These are phyloP conservation scores for Caryopteris hybrid DNA, from an alignment of 305 asterid genomes.

Conservation along the genomic window DNA sequence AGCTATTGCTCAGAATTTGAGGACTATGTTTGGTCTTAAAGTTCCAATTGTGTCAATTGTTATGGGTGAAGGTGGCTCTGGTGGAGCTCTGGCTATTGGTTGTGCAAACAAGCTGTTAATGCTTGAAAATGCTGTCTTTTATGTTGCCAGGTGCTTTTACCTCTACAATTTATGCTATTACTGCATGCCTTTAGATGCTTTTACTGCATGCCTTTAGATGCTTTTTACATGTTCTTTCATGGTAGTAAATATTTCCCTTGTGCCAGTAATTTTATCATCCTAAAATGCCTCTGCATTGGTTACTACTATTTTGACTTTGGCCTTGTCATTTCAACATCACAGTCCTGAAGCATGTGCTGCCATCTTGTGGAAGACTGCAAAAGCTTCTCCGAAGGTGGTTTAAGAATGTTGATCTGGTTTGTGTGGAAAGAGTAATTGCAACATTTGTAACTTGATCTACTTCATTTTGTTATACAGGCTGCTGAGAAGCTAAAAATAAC, in stretches of 20 bases:
- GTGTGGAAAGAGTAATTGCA: neutral
- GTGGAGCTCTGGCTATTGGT: slow-evolving; percentile 96
- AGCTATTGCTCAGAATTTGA: slow-evolving; percentile 85
- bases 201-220: neutral
- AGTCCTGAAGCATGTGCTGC: slow-evolving; percentile 99
- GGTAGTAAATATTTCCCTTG: slow-evolving; percentile 3
- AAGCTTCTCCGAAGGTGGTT: slow-evolving; percentile 85
- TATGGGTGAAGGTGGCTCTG: slow-evolving; percentile 95
- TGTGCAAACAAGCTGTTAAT: slow-evolving; percentile 81
- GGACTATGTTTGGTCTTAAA: slow-evolving; percentile 92
- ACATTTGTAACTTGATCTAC: slow-evolving; percentile 17
- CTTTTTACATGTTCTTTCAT: neutral
- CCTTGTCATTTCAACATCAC: slow-evolving; percentile 27
- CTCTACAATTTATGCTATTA: slow-evolving; percentile 4
- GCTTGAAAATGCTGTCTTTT: slow-evolving; percentile 95
- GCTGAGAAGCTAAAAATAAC: slow-evolving; percentile 91
- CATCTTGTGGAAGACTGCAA: slow-evolving; percentile 82
- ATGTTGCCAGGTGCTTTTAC: slow-evolving; percentile 72
- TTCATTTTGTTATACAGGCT: slow-evolving; percentile 57
- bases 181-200: slow-evolving; percentile 1
- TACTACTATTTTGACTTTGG: slow-evolving; percentile 2
- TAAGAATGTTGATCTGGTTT: slow-evolving; percentile 15
- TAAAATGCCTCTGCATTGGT: neutral
- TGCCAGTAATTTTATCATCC: neutral
- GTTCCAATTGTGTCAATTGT: slow-evolving; percentile 82